phyloP scores from a whole-genome alignment of 1,139 yeast genomes.

The Debaryomyces coudertii region DNA sequence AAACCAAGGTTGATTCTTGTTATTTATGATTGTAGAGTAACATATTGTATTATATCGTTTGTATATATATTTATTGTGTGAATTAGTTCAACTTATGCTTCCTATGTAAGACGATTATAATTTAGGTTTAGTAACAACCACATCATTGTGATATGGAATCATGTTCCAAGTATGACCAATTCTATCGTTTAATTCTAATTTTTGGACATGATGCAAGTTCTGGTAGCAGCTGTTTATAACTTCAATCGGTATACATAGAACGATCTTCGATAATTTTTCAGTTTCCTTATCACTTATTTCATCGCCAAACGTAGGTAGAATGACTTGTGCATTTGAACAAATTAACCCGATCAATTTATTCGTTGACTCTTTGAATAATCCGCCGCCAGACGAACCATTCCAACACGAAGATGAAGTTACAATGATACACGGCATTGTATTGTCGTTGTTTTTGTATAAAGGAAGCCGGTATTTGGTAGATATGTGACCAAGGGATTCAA shows the following conservation, averaged over 20 bases:
- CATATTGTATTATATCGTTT: constrained; percentile 1
- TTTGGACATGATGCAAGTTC: constrained; percentile 4
- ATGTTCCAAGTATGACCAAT: constrained; percentile 31
- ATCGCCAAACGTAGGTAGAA: constrained; percentile 19
- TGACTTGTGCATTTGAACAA: constrained; percentile 61
- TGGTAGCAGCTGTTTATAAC: constrained; percentile 25
- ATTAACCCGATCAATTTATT: constrained; percentile 55
- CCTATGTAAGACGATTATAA: constrained; percentile 10
- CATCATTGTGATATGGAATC: constrained; percentile 26
- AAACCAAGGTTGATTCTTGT: constrained; percentile 6
- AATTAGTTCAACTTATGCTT: neutral
- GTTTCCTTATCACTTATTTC: constrained; percentile 15
- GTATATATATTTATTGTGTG: constrained; percentile 4
- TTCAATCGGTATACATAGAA: constrained; percentile 35
- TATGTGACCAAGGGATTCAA: constrained; percentile 50
- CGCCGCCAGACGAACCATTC: constrained; percentile 83
- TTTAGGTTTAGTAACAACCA: constrained; percentile 18
- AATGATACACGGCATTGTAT: constrained; percentile 38
- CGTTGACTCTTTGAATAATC: constrained; percentile 41
- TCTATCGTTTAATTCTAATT: constrained; percentile 18
- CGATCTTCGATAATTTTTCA: constrained; percentile 33
- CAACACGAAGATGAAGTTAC: constrained; percentile 67
- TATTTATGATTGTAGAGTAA: constrained; percentile 3
- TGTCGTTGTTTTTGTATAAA: constrained; percentile 11
- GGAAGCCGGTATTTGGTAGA: constrained; percentile 28